Base-by-base conservation (phyloP, 2,329 filamentous ascomycete genomes). In the Neofusicoccum umdonicola region DNA sequence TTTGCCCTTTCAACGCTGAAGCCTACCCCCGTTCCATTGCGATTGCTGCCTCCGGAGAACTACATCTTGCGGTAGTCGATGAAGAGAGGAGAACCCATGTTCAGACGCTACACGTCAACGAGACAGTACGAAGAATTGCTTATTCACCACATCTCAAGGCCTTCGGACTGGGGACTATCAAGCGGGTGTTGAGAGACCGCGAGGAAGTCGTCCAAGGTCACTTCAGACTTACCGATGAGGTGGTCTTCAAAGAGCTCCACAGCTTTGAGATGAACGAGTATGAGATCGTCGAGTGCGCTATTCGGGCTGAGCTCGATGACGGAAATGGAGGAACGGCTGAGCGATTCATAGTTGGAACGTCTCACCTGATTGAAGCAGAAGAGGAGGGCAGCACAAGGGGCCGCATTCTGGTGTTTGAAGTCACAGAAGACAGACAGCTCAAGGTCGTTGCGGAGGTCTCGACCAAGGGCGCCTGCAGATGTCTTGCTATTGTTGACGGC, bases 151-250 rank as follows among this genome's bases (percentile, higher is more conserved):
- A 82, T 1, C 85, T 95, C 62, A 90, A 90, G 72, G 89, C 90
- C 0, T 98, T 98, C 74, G 94, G 90, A 1, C 83, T 98, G 3
- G 94, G 93, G 1, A 95, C 91, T 34, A 91, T 98, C 66, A 88
- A 88, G 67, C 87, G 93, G 15, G 87, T 90, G 61, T 78, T 97
- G 0, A 78, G 84, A 11, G 80, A 86, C 8, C 90, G 90, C 13
- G 87, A 88, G 68, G 95, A 99, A 76, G 78, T 88, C 3, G 84
- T 97, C 12, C 85, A 86, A 9, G 94, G 91, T 71, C 88, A 88
- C n/a, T 91, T 99, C 72, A 90, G 90, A 71, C 85, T 99, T 1
- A 93, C 96, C 0, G 94, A 99, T 71, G 95, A 98, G 72, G 87
- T 97, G 39, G 82, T 92, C 17, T 97, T 98, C 76, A 87, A 90